These are phyloP conservation scores for Fragosphaeria purpurea DNA, from an alignment of 2,329 filamentous ascomycete species.

Conservation along the genomic window DNA sequence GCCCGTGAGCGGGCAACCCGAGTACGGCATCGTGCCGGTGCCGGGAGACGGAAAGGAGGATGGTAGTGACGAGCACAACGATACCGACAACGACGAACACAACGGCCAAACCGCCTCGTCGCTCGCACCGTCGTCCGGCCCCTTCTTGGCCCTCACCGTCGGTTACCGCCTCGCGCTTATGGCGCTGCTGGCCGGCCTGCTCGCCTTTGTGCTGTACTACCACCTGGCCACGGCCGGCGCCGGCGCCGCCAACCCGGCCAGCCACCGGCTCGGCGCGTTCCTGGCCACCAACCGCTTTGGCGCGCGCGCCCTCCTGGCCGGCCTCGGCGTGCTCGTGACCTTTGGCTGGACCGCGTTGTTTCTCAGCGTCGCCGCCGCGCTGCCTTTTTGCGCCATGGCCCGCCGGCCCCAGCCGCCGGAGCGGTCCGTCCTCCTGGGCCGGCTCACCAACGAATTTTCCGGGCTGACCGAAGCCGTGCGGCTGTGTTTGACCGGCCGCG, in stretches of 20 bases:
- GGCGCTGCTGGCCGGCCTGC: constrained; percentile 22
- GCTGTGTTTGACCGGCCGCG: not conserved
- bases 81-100: constrained; percentile 4
- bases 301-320: constrained; percentile 32
- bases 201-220: constrained; percentile 31
- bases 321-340: constrained; percentile 29
- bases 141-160: constrained; percentile 26
- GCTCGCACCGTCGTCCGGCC: constrained; percentile 9
- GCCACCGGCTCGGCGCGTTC: constrained; percentile 20
- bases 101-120: not conserved
- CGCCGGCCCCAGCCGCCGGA: constrained; percentile 23
- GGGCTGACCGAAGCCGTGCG: constrained; percentile 29
- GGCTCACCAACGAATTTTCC: constrained; percentile 35
- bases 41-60: constrained; percentile 17
- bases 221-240: constrained; percentile 17
- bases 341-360: constrained; percentile 33
- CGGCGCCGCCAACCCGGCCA: constrained; percentile 7
- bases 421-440: constrained; percentile 30
- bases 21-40: constrained; percentile 22
- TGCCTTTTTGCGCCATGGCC: constrained; percentile 3
- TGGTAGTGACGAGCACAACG: constrained; percentile 8
- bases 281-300: constrained; percentile 32
- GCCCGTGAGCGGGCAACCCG: constrained; percentile 14
- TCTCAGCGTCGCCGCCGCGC: constrained; percentile 18
- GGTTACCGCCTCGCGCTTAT: constrained; percentile 24